These are phyloP conservation scores for Phoenix dactylifera DNA, from an alignment of 176 grass and related monocot genomes.

Conservation along the genomic window DNA sequence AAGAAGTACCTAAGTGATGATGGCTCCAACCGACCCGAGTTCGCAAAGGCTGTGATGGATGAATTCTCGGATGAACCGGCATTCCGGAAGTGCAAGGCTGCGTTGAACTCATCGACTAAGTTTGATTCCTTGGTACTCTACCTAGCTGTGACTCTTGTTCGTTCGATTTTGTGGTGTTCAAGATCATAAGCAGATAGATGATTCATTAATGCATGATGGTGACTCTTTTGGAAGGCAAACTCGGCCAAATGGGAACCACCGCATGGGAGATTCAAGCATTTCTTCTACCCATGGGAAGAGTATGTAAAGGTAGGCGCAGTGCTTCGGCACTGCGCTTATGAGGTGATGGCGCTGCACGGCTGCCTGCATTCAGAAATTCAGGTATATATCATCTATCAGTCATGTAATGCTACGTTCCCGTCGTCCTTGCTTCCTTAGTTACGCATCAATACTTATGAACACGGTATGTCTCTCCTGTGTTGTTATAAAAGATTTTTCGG, in stretches of 20 bases:
- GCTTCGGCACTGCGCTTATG: slow-evolving; percentile 61
- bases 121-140: slow-evolving; percentile 57
- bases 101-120: slow-evolving; percentile 62
- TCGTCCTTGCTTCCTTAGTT: no score
- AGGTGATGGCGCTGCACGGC: slow-evolving; percentile 75
- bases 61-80: slow-evolving; percentile 63
- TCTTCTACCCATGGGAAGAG: slow-evolving; percentile 61
- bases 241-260: slow-evolving; percentile 88
- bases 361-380: slow-evolving; percentile 80
- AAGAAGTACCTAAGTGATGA: slow-evolving; percentile 75
- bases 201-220: no score
- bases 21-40: slow-evolving; percentile 54
- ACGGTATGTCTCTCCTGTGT: no score
- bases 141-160: not conserved
- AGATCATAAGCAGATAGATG: no score
- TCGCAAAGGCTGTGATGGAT: slow-evolving; percentile 55
- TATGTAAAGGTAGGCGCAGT: slow-evolving; percentile 58
- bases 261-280: slow-evolving; percentile 66
- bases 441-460: no score
- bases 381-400: slow-evolving; percentile 19
- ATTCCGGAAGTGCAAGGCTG: slow-evolving; percentile 50
- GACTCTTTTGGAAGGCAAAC: slow-evolving; percentile 30
- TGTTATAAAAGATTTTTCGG: no score
- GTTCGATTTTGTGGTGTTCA: no score
- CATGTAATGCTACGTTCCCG: no score